Conservation (phyloP, 805 yeast species). For the Teunomyces cretensis region DNA sequence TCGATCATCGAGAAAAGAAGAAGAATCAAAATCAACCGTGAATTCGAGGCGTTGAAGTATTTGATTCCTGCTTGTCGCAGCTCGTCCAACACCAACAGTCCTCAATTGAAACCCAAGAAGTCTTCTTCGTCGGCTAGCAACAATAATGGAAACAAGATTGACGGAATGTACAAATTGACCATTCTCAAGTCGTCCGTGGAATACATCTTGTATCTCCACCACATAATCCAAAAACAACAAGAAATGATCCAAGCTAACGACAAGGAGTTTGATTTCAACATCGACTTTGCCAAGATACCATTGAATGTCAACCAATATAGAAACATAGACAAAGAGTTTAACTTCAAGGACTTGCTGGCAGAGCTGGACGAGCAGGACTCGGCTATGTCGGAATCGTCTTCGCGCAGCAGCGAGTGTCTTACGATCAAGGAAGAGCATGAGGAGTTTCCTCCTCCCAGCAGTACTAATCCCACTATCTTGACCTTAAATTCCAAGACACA, state of each 20-base stretch:
- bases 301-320: conserved; percentile 60
- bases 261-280: conserved; percentile 29
- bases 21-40: conserved; percentile 75
- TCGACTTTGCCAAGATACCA: conserved; percentile 53
- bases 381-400: background rate
- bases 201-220: conserved; percentile 69
- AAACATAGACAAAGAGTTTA: conserved; percentile 56
- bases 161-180: conserved; percentile 78
- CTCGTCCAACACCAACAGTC: conserved; percentile 14
- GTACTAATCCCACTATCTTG: conserved; percentile 4
- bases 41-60: conserved; percentile 76
- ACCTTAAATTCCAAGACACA: conserved; percentile 9
- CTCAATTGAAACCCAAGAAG: conserved; percentile 18
- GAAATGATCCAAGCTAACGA: conserved; percentile 32
- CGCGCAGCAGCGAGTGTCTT: background rate
- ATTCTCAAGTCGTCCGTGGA: conserved; percentile 82
- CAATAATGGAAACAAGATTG: conserved; percentile 41
- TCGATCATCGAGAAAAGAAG: conserved; percentile 79
- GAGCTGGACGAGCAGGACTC: conserved; percentile 5
- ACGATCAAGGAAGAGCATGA: conserved; percentile 3
- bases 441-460: conserved; percentile 1
- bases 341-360: conserved; percentile 39
- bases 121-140: conserved; percentile 5
- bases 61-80: conserved; percentile 76
- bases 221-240: conserved; percentile 52